These are phyloP conservation scores for Oryza longistaminata DNA, from an alignment of 176 grass and related monocot genomes.

Conservation along the genomic window DNA sequence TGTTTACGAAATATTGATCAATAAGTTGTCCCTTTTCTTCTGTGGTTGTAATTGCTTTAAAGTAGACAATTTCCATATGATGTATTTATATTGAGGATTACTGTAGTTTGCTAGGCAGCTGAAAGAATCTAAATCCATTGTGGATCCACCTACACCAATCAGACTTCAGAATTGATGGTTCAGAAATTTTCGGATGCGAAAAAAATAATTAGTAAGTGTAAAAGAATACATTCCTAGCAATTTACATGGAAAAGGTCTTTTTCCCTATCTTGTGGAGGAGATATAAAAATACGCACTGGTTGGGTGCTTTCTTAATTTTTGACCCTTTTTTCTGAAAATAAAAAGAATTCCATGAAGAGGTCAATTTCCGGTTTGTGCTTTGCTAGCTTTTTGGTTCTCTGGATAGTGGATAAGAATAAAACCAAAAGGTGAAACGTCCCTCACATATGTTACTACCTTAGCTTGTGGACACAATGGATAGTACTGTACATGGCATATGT, in stretches of 20 bases:
- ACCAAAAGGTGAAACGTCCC: not conserved
- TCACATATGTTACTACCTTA: not conserved
- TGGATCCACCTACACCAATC: not conserved
- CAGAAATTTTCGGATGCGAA: not conserved
- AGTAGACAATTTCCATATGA: not conserved
- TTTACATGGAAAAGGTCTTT: not conserved
- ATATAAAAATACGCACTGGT: slow-evolving; percentile 25
- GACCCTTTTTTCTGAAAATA: slow-evolving; percentile 5
- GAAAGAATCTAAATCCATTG: not conserved
- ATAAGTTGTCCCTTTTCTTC: not conserved
- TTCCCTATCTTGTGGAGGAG: slow-evolving; percentile 6
- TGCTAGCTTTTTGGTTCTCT: not conserved
- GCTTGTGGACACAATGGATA: slow-evolving; percentile 9
- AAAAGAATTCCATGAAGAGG: not conserved
- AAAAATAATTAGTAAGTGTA: not conserved
- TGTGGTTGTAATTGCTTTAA: not conserved
- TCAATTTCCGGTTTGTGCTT: slow-evolving; percentile 13
- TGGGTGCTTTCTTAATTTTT: not conserved
- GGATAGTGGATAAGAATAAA: slow-evolving; percentile 28
- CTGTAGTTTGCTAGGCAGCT: not conserved
- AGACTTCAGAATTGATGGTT: slow-evolving; percentile 8
- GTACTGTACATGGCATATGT: not conserved
- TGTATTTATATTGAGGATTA: not conserved
- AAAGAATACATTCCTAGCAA: not conserved
- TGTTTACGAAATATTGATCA: not conserved